Evolutionary conservation across 2,329 filamentous ascomycete species (phyloP).

Genomic region (Furcasterigmium furcatum): DNA sequence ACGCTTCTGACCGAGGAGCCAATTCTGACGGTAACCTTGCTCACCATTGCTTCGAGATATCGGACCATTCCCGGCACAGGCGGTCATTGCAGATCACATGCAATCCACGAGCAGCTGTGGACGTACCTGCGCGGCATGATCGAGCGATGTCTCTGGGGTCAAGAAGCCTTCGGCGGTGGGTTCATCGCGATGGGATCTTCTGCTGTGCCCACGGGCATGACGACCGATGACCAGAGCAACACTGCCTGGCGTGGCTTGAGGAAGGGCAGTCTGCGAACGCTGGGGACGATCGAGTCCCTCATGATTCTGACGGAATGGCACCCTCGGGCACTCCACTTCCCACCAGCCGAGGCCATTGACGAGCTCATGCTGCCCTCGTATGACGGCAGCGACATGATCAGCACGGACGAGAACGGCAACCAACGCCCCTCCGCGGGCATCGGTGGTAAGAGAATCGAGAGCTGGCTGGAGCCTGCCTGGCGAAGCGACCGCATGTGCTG

Average conservation of each 20-base stretch:
- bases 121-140: conserved; percentile 93
- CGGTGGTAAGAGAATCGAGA: conserved; percentile 82
- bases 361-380: conserved; percentile 64
- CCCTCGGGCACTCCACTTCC: conserved; percentile 90
- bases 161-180: conserved; percentile 90
- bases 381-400: conserved; percentile 40
- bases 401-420: conserved; percentile 38
- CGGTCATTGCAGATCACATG: conserved; percentile 77
- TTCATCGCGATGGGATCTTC: conserved; percentile 37
- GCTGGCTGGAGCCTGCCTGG: conserved; percentile 96
- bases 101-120: conserved; percentile 95
- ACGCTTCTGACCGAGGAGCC: conserved; percentile 86
- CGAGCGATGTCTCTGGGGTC: conserved; percentile 89
- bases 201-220: not conserved
- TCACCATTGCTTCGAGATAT: conserved; percentile 89
- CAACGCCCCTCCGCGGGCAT: conserved; percentile 52
- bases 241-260: conserved; percentile 67
- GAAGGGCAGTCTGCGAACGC: conserved; percentile 77
- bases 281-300: conserved; percentile 91
- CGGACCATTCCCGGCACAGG: conserved; percentile 76
- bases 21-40: conserved; percentile 84
- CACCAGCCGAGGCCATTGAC: conserved; percentile 71
- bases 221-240: conserved; percentile 54
- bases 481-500: conserved; percentile 93
- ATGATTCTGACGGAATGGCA: conserved; percentile 98